Evolutionary conservation across 2,329 filamentous ascomycete species (phyloP).

Genomic region (Phyllosticta citrichinensis): DNA sequence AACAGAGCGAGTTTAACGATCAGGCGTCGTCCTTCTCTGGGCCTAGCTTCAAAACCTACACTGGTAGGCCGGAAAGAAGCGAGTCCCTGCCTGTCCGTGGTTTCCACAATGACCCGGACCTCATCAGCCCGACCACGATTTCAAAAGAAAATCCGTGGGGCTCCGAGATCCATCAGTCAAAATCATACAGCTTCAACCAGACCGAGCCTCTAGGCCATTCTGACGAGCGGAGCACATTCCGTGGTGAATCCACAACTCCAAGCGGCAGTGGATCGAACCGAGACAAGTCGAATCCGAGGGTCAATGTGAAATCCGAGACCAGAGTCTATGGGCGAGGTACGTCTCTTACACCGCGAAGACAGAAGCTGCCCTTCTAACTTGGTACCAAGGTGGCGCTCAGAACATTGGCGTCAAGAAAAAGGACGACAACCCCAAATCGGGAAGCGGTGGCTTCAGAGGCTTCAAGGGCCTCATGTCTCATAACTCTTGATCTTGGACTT

Average conservation of each 20-base stretch:
- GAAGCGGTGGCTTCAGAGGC: constrained; percentile 8
- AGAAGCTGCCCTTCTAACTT: constrained; percentile 1
- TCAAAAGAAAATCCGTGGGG: background rate
- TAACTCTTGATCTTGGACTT: background rate
- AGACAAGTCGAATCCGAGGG: constrained; percentile 28
- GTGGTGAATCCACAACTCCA: constrained; percentile 20
- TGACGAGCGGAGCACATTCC: constrained; percentile 32
- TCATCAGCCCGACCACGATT: background rate
- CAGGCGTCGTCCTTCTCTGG: constrained; percentile 19
- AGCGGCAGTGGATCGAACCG: constrained; percentile 26
- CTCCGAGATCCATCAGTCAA: background rate
- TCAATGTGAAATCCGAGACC: constrained; percentile 40
- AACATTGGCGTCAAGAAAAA: constrained; percentile 43
- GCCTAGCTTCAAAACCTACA: constrained; percentile 16
- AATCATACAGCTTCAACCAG: constrained; percentile 8
- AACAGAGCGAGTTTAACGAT: constrained; percentile 18
- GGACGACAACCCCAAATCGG: constrained; percentile 3
- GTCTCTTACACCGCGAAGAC: constrained; percentile 16
- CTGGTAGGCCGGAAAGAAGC: constrained; percentile 19
- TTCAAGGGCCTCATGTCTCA: constrained; percentile 11
- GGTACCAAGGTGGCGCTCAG: constrained; percentile 38
- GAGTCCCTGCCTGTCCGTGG: constrained; percentile 16
- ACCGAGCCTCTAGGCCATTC: constrained; percentile 15
- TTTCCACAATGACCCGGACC: background rate
- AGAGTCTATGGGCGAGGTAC: constrained; percentile 47